These are phyloP conservation scores for Agroathelia rolfsii DNA, from an alignment of 1,284 basidiomycete genomes.

Conservation along the genomic window DNA sequence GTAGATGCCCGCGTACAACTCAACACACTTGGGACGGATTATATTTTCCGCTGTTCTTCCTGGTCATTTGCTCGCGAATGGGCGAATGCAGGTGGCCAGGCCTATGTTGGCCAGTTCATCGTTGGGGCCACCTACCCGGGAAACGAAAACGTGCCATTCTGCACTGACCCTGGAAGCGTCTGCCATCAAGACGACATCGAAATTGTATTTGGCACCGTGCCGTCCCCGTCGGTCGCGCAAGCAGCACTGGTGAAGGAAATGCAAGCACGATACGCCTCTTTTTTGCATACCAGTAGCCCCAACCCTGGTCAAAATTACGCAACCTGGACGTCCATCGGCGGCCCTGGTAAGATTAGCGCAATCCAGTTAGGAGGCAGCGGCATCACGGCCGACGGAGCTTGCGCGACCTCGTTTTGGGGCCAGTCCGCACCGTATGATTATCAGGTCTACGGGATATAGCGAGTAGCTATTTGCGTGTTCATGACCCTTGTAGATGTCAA, in stretches of 20 bases:
- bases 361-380: conserved; percentile 47
- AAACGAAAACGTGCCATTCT: conserved; percentile 46
- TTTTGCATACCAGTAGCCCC: conserved; percentile 49
- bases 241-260: conserved; percentile 49
- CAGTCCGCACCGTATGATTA: conserved; percentile 54
- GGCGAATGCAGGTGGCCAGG: conserved; percentile 51
- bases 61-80: conserved; percentile 64
- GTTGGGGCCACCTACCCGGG: conserved; percentile 61
- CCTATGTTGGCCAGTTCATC: conserved; percentile 60
- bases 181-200: conserved; percentile 71
- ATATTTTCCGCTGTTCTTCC: conserved; percentile 57
- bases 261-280: conserved; percentile 59
- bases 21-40: conserved; percentile 57
- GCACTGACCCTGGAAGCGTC: conserved; percentile 43
- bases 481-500: no score
- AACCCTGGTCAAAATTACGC: conserved; percentile 35
- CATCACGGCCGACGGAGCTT: conserved; percentile 42
- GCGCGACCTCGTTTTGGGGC: conserved; percentile 59
- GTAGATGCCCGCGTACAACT: conserved; percentile 46
- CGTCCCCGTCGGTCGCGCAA: conserved; percentile 45
- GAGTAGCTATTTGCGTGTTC: no score
- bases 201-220: conserved; percentile 66
- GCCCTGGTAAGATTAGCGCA: conserved; percentile 37
- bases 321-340: conserved; percentile 44
- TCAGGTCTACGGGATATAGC: conserved; percentile 48